Conservation (phyloP, 331 rosid species). For the Pyrus hybrid region DNA sequence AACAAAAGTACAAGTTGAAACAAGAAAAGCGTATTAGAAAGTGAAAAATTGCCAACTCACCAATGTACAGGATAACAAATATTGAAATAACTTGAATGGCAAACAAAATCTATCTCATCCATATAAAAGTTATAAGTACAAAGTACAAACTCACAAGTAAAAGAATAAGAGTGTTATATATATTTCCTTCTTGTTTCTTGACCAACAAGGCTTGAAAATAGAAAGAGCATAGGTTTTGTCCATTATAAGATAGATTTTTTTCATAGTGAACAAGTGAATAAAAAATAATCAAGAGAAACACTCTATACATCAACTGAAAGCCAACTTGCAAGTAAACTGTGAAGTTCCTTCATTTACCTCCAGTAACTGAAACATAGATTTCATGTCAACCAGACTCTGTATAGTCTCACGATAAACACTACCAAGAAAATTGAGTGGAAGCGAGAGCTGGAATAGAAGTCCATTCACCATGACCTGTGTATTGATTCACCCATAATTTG, state of each 20-base stretch:
- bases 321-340: constrained; percentile 9
- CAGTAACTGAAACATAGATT: constrained; percentile 89
- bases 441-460: constrained; percentile 94
- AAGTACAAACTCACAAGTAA: not conserved
- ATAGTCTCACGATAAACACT: constrained; percentile 97
- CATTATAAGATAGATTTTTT: not conserved
- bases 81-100: not conserved
- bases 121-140: not conserved
- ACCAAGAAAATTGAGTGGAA: constrained; percentile 95
- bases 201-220: not conserved
- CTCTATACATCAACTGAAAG: not conserved
- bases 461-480: constrained; percentile 97
- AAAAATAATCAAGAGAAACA: not conserved
- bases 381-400: constrained; percentile 97
- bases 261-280: not conserved
- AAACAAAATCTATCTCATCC: not conserved
- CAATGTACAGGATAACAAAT: not conserved
- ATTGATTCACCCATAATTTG: constrained; percentile 13
- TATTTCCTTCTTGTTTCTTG: not conserved
- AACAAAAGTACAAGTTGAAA: not conserved
- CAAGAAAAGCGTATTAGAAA: constrained; percentile 6
- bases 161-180: not conserved
- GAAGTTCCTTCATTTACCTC: constrained; percentile 57
- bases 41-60: not conserved
- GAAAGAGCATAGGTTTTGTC: not conserved